These are phyloP conservation scores for Rhodomyrtus tomentosa DNA, from an alignment of 345 rosid genomes.

Conservation along the genomic window DNA sequence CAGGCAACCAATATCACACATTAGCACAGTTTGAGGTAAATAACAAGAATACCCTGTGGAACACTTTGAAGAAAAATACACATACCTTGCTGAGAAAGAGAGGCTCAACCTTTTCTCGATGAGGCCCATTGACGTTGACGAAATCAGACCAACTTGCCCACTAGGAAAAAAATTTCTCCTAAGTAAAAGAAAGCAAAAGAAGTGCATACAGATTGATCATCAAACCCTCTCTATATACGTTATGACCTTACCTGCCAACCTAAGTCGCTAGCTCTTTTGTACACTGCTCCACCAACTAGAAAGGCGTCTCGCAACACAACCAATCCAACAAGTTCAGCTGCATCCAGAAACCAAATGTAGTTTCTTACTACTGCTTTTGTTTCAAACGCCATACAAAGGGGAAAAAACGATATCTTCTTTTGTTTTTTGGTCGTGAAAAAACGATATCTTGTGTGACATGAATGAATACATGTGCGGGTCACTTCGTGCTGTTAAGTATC, in stretches of 20 bases:
- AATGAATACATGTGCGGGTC: neutral
- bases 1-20: neutral
- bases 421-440: too few species aligned
- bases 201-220: neutral
- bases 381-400: neutral
- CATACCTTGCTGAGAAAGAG: conserved; percentile 84
- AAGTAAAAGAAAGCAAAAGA: neutral
- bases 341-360: neutral
- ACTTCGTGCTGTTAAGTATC: neutral
- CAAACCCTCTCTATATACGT: neutral
- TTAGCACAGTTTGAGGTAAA: neutral
- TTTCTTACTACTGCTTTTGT: neutral
- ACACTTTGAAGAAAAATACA: neutral
- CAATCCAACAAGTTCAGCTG: conserved; percentile 83
- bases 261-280: conserved; percentile 58
- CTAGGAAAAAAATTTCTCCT: conserved; percentile 12
- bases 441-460: neutral
- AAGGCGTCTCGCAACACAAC: conserved; percentile 61
- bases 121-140: conserved; percentile 69
- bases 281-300: conserved; percentile 75
- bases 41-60: neutral
- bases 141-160: conserved; percentile 72
- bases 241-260: conserved; percentile 53
- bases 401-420: neutral
- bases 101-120: conserved; percentile 69